Evolutionary conservation across 2,329 filamentous ascomycete genomes (phyloP), one percentile per base, ranked within the genome.

Genomic region (Fusarium torulosum): DNA sequence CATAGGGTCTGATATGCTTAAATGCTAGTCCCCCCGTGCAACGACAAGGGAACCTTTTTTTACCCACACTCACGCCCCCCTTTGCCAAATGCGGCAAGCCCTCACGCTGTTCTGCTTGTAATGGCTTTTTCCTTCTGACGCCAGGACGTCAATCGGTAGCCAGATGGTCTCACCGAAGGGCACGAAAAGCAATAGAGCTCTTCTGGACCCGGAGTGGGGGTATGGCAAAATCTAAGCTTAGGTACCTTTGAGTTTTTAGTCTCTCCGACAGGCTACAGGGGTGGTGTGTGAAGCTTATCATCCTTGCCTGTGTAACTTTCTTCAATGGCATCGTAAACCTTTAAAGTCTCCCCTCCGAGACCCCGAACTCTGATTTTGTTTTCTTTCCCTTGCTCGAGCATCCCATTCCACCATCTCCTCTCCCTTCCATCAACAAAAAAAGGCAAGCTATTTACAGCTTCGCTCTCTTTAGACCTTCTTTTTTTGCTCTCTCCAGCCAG

Each of bases 91-190:
- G 52, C 50, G 42, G 56, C 37, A 66, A 66, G 47, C 55, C n/a
- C 52, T 58, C 63, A 65, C 63, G 61, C 46, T 65, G n/a, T 27
- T 37, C 17, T 37, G 33, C 33, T 19, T 47, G 40, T 33, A 9
- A 10, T 27, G 33, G 31, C 27, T 50, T 13, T 27, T 25, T 29
- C 37, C 27, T 11, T 44, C 41, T 43, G 42, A 46, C 27, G 27
- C 27, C 27, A 29, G 27, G 27, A 29, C 11, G 27, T 29, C 33
- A 53, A 66, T 63, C 68, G 69, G 65, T 71, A 65, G 59, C 69
- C 66, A 29, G 43, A 72, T 70, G 57, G 55, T 68, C 63, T 71
- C 66, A 71, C 69, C 69, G 69, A 70, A 61, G 27, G 19, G 14
- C 21, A 13, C 21, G 9, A 40, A 41, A 27, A 20, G 38, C 9